phyloP scores from a whole-genome alignment of 2,329 filamentous ascomycete genomes.

The Dothiorella sarmentorum region DNA sequence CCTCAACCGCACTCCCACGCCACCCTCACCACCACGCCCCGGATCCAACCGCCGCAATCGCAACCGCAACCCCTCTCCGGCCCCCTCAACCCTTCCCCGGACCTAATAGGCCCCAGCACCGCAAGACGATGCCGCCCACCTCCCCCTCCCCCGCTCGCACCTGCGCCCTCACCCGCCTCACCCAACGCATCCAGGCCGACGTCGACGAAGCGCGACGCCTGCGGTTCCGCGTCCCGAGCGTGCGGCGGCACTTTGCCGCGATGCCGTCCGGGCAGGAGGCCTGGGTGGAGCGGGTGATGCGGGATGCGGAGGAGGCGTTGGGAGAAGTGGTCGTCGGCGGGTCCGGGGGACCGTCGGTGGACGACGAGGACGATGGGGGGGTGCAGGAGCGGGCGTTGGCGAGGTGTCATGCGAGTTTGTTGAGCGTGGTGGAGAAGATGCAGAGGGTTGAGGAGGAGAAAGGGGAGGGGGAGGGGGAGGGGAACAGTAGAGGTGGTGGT shows the following conservation, averaged over 20 bases:
- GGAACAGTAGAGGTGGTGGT: slow-evolving; percentile 20
- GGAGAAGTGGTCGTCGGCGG: slow-evolving; percentile 26
- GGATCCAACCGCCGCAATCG: too few species aligned
- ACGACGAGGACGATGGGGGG: slow-evolving; percentile 20
- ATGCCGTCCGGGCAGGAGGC: slow-evolving; percentile 24
- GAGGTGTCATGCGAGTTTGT: slow-evolving; percentile 28
- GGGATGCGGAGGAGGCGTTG: slow-evolving; percentile 26
- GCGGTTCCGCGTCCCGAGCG: slow-evolving; percentile 16
- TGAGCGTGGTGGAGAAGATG: slow-evolving; percentile 29
- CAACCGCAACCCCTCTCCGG: too few species aligned
- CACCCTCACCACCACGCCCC: too few species aligned
- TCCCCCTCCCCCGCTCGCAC: too few species aligned
- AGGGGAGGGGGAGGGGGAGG: not conserved
- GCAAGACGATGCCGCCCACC: too few species aligned
- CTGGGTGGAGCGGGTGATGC: slow-evolving; percentile 28
- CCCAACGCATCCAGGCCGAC: slow-evolving; percentile 30
- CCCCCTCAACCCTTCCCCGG: too few species aligned
- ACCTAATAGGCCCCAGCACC: too few species aligned
- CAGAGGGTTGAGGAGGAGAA: slow-evolving; percentile 24
- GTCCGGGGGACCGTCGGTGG: not conserved
- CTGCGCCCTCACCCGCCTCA: slow-evolving; percentile 25
- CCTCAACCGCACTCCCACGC: too few species aligned
- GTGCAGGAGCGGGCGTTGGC: slow-evolving; percentile 24
- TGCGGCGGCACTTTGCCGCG: slow-evolving; percentile 26
- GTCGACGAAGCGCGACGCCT: slow-evolving; percentile 29